Evolutionary conservation across 768 basidiomycete species (phyloP).

Genomic region (Kwoniella europaea): DNA sequence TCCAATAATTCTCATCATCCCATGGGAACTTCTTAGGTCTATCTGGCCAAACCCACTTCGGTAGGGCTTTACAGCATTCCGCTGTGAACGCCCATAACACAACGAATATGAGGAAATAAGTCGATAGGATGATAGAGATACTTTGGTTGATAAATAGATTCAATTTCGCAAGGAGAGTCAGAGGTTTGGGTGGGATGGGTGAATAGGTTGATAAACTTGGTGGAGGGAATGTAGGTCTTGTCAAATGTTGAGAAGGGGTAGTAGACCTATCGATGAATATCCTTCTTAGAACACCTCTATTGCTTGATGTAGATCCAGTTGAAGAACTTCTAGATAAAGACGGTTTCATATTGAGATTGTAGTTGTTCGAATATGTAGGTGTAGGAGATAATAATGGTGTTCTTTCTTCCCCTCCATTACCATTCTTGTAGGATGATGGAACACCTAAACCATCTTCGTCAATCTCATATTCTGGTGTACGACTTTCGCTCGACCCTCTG

Average conservation of each 20-base stretch:
- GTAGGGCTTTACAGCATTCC: conserved; percentile 39
- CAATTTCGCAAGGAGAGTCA: conserved; percentile 42
- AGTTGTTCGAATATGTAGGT: conserved; percentile 17
- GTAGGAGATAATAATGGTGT: conserved; percentile 33
- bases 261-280: conserved; percentile 55
- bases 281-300: conserved; percentile 43
- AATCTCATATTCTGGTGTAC: conserved; percentile 50
- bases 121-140: conserved; percentile 59
- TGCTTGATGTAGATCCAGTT: conserved; percentile 36
- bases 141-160: conserved; percentile 58
- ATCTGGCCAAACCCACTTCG: conserved; percentile 42
- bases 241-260: conserved; percentile 54
- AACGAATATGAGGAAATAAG: conserved; percentile 60
- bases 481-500: conserved; percentile 39
- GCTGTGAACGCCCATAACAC: conserved; percentile 60
- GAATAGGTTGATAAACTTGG: conserved; percentile 56
- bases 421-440: conserved; percentile 1
- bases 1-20: conserved; percentile 60
- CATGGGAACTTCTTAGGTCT: conserved; percentile 54
- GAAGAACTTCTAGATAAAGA: conserved; percentile 45
- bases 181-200: conserved; percentile 48
- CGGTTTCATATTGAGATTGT: conserved; percentile 6
- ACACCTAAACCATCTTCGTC: conserved; percentile 24
- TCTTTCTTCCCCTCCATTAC: conserved; percentile 22
- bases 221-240: conserved; percentile 57